Conservation (phyloP, 345 rosid species). For the Brassica cretica region DNA sequence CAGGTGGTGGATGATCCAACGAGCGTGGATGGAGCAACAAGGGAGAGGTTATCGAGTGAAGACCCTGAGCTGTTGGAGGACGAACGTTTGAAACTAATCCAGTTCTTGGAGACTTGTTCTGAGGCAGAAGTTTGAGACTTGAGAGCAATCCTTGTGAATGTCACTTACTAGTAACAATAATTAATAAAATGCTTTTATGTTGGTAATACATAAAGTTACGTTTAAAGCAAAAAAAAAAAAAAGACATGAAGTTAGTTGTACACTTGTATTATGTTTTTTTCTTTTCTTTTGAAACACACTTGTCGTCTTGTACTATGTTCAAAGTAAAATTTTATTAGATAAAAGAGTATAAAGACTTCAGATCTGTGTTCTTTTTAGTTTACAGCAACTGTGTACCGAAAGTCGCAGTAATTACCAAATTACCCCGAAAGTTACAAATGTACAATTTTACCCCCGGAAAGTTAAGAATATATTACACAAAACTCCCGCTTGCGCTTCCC, state of each 20-base stretch:
- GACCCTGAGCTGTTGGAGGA: slow-evolving; percentile 63
- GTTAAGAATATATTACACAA: slow-evolving; percentile 22
- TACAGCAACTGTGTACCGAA: background rate
- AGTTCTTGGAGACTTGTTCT: slow-evolving; percentile 58
- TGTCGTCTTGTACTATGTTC: background rate
- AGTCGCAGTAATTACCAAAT: background rate
- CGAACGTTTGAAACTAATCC: slow-evolving; percentile 57
- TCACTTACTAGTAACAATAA: slow-evolving; percentile 22
- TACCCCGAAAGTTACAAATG: background rate
- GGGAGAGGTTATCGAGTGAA: slow-evolving; percentile 55
- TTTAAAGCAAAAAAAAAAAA: background rate
- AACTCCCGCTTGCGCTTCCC: slow-evolving; percentile 41
- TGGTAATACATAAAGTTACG: slow-evolving; percentile 5
- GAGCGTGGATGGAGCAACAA: slow-evolving; percentile 42
- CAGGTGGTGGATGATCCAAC: slow-evolving; percentile 59
- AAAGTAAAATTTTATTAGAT: background rate
- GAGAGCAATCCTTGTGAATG: slow-evolving; percentile 12
- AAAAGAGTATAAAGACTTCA: background rate
- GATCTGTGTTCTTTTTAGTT: background rate
- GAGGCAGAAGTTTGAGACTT: slow-evolving; percentile 12
- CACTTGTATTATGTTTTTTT: background rate
- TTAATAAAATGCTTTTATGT: slow-evolving; percentile 25
- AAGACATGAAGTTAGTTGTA: background rate
- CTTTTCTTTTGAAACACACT: too few relatives aligned
- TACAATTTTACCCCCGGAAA: slow-evolving; percentile 17